These are phyloP conservation scores for barrel medic (Medicago truncatula) DNA, from an alignment of 306 rosid genomes.

Conservation along the genomic window MtrunA17r5.0-ANR NC_053044.1:52093501-52094000, in stretches of 20 bases:
- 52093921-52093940: neutral
- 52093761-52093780: too few species aligned
- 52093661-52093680: neutral
- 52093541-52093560: neutral
- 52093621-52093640: too few species aligned
- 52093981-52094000: neutral
- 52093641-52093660: too few species aligned
- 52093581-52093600: neutral
- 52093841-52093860: neutral
- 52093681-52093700: neutral
- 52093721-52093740: too few species aligned
- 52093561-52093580: neutral
- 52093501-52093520: neutral
- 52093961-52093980: neutral
- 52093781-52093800: too few species aligned
- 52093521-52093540: neutral
- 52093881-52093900: neutral
- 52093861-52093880: neutral
- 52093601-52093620: neutral
- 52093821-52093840: too few species aligned
- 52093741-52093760: neutral
- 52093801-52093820: too few species aligned
- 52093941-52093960: neutral
- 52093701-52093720: too few species aligned
- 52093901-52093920: neutral